Percentiles rank a stretch among this genome's conserved stretches.
phyloP scores from a whole-genome alignment of 179 eudicot species.

The Actinidia chinensis region DNA sequence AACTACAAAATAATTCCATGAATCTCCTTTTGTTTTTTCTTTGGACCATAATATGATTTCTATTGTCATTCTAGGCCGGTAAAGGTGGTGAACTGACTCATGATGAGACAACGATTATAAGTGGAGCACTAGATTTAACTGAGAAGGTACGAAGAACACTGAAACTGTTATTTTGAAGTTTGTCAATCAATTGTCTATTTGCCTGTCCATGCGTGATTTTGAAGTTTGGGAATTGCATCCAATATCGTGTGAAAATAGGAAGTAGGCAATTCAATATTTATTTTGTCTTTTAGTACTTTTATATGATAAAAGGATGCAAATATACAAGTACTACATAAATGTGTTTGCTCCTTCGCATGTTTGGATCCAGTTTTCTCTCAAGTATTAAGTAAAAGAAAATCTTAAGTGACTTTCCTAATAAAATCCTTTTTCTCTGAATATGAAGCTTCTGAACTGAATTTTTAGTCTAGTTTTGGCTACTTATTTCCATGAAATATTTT shows the following conservation, averaged over 20 bases:
- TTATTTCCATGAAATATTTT: background rate
- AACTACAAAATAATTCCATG: background rate
- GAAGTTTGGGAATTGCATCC: background rate
- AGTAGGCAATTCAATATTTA: background rate
- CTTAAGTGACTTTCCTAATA: background rate
- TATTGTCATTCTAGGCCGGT: constrained; percentile 60
- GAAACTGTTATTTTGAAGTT: background rate
- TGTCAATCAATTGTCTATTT: background rate
- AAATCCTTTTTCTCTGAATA: background rate
- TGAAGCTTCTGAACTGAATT: background rate
- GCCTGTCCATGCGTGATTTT: constrained; percentile 1
- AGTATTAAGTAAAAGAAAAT: background rate
- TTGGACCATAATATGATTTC: constrained; percentile 3
- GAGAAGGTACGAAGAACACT: constrained; percentile 63
- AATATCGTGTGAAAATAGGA: constrained; percentile 1
- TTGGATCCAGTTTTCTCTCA: background rate
- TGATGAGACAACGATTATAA: constrained; percentile 95
- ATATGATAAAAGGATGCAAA: background rate
- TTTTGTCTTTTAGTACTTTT: background rate
- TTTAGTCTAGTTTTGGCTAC: background rate
- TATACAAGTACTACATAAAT: background rate
- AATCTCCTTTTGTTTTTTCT: background rate
- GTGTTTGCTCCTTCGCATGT: background rate
- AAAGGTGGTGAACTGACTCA: constrained; percentile 98
- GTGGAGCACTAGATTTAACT: constrained; percentile 96